phyloP scores from a whole-genome alignment of 768 basidiomycete genomes.

The Cubamyces sp. region DNA sequence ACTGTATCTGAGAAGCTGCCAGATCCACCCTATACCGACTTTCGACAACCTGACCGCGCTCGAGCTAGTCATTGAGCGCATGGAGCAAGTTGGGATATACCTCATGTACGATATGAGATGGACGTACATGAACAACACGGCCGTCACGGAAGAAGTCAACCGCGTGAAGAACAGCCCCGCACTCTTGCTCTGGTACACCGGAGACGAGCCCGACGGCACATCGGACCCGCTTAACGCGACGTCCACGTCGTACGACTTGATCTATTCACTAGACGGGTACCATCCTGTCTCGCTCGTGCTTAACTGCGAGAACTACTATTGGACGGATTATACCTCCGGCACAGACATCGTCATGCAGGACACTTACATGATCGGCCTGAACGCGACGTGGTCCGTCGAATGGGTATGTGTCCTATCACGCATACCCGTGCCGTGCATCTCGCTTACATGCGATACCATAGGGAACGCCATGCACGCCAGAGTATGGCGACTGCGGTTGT shows the following conservation, averaged over 20 bases:
- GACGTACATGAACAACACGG: slow-evolving; percentile 67
- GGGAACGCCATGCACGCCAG: slow-evolving; percentile 58
- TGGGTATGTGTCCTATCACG: slow-evolving; percentile 41
- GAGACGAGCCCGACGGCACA: slow-evolving; percentile 75
- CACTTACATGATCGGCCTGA: slow-evolving; percentile 57
- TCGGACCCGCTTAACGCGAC: slow-evolving; percentile 70
- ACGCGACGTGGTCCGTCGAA: slow-evolving; percentile 61
- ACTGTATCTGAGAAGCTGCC: not conserved
- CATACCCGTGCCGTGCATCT: too few species aligned
- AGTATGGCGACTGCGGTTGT: slow-evolving; percentile 77
- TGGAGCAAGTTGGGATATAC: slow-evolving; percentile 72
- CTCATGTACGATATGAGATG: slow-evolving; percentile 85
- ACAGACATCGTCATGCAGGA: slow-evolving; percentile 77
- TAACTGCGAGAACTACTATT: slow-evolving; percentile 66
- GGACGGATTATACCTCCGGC: slow-evolving; percentile 59
- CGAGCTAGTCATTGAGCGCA: slow-evolving; percentile 62
- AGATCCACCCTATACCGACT: slow-evolving; percentile 74
- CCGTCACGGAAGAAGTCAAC: slow-evolving; percentile 71
- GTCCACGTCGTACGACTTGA: slow-evolving; percentile 45
- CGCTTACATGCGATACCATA: not conserved
- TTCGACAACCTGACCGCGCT: slow-evolving; percentile 64
- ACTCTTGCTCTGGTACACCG: slow-evolving; percentile 75
- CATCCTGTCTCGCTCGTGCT: slow-evolving; percentile 60
- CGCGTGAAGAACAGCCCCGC: slow-evolving; percentile 67
- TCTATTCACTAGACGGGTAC: slow-evolving; percentile 56